phyloP scores from a whole-genome alignment of 2,329 filamentous ascomycete species.

The Corinectria fuckeliana region DNA sequence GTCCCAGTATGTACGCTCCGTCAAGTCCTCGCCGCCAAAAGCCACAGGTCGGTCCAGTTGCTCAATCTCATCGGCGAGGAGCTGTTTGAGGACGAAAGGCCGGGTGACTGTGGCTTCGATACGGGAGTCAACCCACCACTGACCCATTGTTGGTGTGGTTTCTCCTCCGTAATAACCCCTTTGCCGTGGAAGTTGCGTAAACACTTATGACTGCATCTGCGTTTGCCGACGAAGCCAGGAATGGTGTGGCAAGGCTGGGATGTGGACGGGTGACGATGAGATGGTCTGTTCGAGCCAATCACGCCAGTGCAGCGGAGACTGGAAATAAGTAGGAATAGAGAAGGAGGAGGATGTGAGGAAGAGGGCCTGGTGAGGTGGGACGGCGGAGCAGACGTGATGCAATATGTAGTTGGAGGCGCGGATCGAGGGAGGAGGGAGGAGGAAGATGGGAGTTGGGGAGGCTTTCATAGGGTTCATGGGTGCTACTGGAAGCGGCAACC shows the following conservation, averaged over 20 bases:
- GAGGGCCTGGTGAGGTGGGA: background rate
- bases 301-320: background rate
- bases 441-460: constrained; percentile 23
- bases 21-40: constrained; percentile 69
- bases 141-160: constrained; percentile 38
- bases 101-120: constrained; percentile 74
- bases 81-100: constrained; percentile 69
- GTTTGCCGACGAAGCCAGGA: background rate
- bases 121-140: constrained; percentile 76
- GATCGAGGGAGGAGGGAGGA: constrained; percentile 23
- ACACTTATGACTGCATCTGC: constrained; percentile 9
- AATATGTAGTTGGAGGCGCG: background rate
- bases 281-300: constrained; percentile 4
- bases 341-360: background rate
- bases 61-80: constrained; percentile 67
- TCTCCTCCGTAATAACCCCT: constrained; percentile 11
- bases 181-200: constrained; percentile 2
- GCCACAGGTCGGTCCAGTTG: constrained; percentile 67
- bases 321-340: background rate
- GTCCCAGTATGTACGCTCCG: constrained; percentile 78
- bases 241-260: background rate
- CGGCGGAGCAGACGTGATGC: constrained; percentile 7
- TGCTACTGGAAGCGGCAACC: constrained; percentile 11
- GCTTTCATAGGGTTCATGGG: constrained; percentile 35
- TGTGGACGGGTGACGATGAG: background rate